These are phyloP conservation scores for Penicillium fuscoglaucum DNA, from an alignment of 2,329 filamentous ascomycete species.

Conservation along the genomic window DNA sequence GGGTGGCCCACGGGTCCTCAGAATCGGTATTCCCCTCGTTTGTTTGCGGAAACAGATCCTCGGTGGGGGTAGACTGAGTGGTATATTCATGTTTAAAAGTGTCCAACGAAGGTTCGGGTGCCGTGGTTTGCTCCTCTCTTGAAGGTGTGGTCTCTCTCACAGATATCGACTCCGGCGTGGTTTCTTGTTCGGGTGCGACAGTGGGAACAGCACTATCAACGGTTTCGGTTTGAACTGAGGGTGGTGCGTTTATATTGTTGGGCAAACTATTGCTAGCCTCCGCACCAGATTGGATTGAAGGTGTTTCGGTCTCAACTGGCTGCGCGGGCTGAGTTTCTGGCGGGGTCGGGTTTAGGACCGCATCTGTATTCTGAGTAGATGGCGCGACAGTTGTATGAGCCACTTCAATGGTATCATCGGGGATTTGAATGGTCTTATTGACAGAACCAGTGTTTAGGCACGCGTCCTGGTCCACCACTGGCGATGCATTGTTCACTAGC, in stretches of 20 bases:
- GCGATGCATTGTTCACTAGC: slow-evolving; percentile 4
- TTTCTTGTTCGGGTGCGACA: not conserved
- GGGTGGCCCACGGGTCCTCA: not conserved
- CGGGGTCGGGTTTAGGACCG: not conserved
- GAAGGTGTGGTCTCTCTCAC: not conserved
- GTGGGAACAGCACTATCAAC: not conserved
- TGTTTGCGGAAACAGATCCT: not conserved
- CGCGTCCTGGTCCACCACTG: not conserved
- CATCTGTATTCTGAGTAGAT: not conserved
- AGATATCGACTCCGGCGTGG: not conserved
- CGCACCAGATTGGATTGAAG: not conserved
- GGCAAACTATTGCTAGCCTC: not conserved
- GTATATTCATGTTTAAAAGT: not conserved
- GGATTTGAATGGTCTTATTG: not conserved
- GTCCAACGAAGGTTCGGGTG: not conserved
- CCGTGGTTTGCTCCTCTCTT: not conserved
- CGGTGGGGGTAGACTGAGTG: not conserved
- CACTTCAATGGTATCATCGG: not conserved
- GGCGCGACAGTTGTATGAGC: not conserved
- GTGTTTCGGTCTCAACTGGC: not conserved
- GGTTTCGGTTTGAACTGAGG: not conserved
- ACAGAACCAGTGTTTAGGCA: not conserved
- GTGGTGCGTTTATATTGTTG: not conserved
- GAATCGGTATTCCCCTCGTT: not conserved
- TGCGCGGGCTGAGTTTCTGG: not conserved